Evolutionary conservation across 306 rosid species (phyloP), one percentile per base, ranked within the genome.

Genomic region (Prunus fruticosa): DNA sequence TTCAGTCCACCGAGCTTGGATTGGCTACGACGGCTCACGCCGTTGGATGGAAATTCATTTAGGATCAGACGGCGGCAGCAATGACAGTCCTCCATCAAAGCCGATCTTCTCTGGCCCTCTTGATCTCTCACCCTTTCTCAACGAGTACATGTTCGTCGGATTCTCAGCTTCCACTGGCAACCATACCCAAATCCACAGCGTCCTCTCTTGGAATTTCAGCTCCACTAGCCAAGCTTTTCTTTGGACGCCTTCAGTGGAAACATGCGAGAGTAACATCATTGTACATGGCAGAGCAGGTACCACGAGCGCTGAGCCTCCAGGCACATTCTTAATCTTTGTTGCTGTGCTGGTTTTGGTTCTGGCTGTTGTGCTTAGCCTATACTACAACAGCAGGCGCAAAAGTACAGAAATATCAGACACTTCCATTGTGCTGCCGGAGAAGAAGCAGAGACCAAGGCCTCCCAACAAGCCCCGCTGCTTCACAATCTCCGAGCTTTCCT

Each of bases 81-180:
- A 47, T 47, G 78, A 74, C 64, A 14, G 16, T 14, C n/a, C 43
- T n/a, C 85, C 93, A 32, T 25, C 80, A 14, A 89, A 85, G 51
- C 85, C 94, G 1, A 78, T 91, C 61, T 89, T 89, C 76, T 87
- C 92, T 10, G 84, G 79, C 16, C 12, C 76, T 20, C 65, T 81
- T 23, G 88, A 84, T 50, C 78, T 81, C 46, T 79, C 88, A 5
- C 84, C 82, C 3, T 82, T 72, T 77, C 67, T 92, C 0, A 92
- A 90, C 1, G 97, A 92, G 76, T 92, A 92, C 75, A 92, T 92
- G 97, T 92, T 89, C 67, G 90, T 92, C 4, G 96, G 96, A 41
- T 92, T 92, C 83, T 90, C 96, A 34, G 97, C 97, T 80, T 85
- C 97, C 57, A 92, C 96, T 11, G 96, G 96, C 2, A 85, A 90